These are phyloP conservation scores for Lactarius hengduanensis DNA, from an alignment of 768 basidiomycete genomes.

Conservation along the genomic window DNA sequence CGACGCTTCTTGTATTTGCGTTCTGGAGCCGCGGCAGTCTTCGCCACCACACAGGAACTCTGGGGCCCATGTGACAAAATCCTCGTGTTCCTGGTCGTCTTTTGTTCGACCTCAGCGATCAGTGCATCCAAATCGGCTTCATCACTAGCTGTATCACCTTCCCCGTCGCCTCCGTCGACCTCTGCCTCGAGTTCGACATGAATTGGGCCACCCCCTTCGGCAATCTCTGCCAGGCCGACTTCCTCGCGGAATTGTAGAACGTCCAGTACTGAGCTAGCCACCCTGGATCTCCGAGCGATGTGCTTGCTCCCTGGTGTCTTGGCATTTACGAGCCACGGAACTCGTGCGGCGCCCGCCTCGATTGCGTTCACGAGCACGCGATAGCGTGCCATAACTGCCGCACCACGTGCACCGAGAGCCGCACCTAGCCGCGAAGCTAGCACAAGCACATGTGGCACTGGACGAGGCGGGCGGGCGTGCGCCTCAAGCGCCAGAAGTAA, in stretches of 20 bases:
- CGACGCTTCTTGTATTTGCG: constrained; percentile 35
- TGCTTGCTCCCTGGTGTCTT: constrained; percentile 42
- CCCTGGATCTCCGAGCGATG: constrained; percentile 57
- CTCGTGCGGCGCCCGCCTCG: constrained; percentile 55
- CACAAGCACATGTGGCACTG: constrained; percentile 12
- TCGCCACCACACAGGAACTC: not conserved
- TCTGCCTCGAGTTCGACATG: constrained; percentile 41
- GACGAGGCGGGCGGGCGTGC: constrained; percentile 42
- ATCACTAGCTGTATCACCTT: not conserved
- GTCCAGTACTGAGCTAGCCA: constrained; percentile 68
- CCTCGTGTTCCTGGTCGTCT: constrained; percentile 1
- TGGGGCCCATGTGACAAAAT: not conserved
- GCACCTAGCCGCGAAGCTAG: constrained; percentile 42
- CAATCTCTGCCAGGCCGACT: constrained; percentile 48
- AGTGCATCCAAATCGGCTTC: constrained; percentile 16
- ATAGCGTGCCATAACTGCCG: constrained; percentile 65
- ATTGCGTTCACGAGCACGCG: constrained; percentile 61
- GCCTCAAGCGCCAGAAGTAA: constrained; percentile 71
- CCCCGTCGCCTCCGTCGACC: constrained; percentile 33
- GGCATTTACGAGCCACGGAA: constrained; percentile 65
- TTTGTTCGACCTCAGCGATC: constrained; percentile 3
- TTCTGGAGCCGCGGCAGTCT: constrained; percentile 23
- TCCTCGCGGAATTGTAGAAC: constrained; percentile 67
- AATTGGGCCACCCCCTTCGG: constrained; percentile 36
- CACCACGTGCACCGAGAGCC: constrained; percentile 56